Conservation (phyloP, 2,329 filamentous ascomycete species). For the Epichloe uncinata region DNA sequence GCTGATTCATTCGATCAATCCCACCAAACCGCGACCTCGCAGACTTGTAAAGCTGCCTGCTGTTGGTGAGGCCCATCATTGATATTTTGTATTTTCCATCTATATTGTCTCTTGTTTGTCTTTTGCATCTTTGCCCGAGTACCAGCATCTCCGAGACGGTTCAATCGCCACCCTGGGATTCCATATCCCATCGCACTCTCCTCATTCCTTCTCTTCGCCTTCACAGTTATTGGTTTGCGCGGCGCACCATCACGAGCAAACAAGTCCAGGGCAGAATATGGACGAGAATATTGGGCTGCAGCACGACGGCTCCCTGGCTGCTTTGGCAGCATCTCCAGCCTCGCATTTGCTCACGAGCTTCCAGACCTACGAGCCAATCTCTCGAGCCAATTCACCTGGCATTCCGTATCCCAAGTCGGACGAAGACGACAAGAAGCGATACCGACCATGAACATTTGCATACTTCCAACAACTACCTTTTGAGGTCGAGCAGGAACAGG, state of each 20-base stretch:
- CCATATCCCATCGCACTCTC: neutral
- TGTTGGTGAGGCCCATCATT: neutral
- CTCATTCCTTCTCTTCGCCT: neutral
- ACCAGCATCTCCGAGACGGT: neutral
- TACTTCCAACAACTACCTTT: conserved; percentile 90
- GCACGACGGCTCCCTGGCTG: conserved; percentile 17
- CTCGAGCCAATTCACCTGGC: conserved; percentile 76
- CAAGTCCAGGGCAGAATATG: conserved; percentile 14
- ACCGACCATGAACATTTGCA: conserved; percentile 80
- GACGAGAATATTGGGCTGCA: conserved; percentile 25
- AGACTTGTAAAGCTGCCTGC: neutral
- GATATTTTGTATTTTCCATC: neutral
- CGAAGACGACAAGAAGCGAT: conserved; percentile 47
- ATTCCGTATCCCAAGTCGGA: conserved; percentile 37
- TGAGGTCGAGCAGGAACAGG: conserved; percentile 62
- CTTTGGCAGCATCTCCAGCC: conserved; percentile 19
- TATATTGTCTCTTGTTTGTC: neutral
- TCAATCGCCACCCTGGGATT: neutral
- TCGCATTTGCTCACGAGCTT: conserved; percentile 24
- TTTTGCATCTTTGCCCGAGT: neutral
- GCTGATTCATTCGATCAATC: neutral
- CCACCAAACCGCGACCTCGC: neutral
- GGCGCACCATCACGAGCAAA: neutral
- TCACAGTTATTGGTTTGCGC: neutral
- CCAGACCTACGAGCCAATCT: conserved; percentile 52